These are phyloP conservation scores for Solanum hybrid DNA, from an alignment of 305 asterid species.

Conservation along the genomic window DNA sequence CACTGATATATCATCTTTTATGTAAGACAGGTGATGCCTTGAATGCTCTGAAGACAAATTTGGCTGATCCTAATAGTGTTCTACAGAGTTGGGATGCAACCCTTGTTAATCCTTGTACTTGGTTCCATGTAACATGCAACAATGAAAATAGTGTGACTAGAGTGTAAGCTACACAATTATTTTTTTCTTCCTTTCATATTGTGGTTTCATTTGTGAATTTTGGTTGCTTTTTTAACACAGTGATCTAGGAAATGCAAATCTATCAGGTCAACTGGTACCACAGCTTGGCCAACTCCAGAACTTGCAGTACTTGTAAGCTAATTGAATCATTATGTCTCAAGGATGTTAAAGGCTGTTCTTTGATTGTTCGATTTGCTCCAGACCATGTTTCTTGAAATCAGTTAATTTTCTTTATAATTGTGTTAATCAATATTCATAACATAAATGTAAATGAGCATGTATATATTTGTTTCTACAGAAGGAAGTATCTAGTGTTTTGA, in stretches of 20 bases:
- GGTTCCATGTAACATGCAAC: slow-evolving; percentile 80
- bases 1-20: background rate
- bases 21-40: slow-evolving; percentile 66
- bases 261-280: slow-evolving; percentile 69
- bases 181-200: slow-evolving; percentile 4
- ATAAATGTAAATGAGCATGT: background rate
- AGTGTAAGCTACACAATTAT: slow-evolving; percentile 39
- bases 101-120: slow-evolving; percentile 73
- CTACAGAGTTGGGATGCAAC: slow-evolving; percentile 88
- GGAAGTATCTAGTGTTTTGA: background rate
- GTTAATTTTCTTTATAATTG: background rate
- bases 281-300: slow-evolving; percentile 63
- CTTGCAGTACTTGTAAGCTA: slow-evolving; percentile 71
- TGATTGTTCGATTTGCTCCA: background rate
- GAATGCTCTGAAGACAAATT: slow-evolving; percentile 46
- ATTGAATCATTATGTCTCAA: background rate
- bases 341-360: background rate
- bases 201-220: slow-evolving; percentile 2
- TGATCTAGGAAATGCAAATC: slow-evolving; percentile 81
- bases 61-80: slow-evolving; percentile 72
- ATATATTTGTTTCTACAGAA: background rate
- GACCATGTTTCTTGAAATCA: background rate
- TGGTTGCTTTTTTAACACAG: slow-evolving; percentile 24
- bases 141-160: slow-evolving; percentile 51
- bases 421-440: background rate